phyloP scores from a whole-genome alignment of 1,139 yeast genomes.

The Taphrina populina region DNA sequence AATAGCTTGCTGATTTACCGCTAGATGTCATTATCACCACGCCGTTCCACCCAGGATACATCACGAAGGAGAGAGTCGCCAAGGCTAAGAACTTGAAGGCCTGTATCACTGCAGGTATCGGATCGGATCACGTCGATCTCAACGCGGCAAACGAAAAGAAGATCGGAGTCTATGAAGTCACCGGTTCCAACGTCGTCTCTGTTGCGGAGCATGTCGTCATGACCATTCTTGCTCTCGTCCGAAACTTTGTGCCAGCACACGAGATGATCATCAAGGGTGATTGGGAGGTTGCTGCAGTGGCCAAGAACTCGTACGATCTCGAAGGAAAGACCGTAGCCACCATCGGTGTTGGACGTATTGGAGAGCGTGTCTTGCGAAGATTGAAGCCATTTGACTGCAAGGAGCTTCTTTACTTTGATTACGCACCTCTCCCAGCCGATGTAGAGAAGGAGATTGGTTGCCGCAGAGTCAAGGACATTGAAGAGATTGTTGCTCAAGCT shows the following conservation, averaged over 20 bases:
- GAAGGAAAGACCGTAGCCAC: constrained; percentile 76
- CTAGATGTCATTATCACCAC: constrained; percentile 70
- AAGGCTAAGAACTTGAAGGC: constrained; percentile 73
- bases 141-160: constrained; percentile 64
- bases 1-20: background rate
- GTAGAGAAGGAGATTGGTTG: constrained; percentile 59
- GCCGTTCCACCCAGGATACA: constrained; percentile 81
- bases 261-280: constrained; percentile 59
- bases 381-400: constrained; percentile 71
- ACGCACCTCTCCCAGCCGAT: constrained; percentile 63
- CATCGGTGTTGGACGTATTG: constrained; percentile 82
- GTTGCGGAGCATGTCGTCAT: constrained; percentile 80
- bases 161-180: constrained; percentile 72
- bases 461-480: constrained; percentile 62
- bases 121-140: constrained; percentile 77
- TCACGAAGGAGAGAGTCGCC: constrained; percentile 63
- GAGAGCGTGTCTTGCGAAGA: constrained; percentile 72
- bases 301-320: constrained; percentile 70
- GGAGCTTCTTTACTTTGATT: constrained; percentile 71
- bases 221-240: constrained; percentile 65
- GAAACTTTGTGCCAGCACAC: constrained; percentile 79
- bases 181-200: constrained; percentile 76
- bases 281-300: constrained; percentile 80
- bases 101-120: constrained; percentile 79
- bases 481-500: constrained; percentile 65